A percentile compares a stretch with the other conserved stretches of the same genome.
phyloP scores from a whole-genome alignment of 805 yeast species.

The Candida jianshihensis region DNA sequence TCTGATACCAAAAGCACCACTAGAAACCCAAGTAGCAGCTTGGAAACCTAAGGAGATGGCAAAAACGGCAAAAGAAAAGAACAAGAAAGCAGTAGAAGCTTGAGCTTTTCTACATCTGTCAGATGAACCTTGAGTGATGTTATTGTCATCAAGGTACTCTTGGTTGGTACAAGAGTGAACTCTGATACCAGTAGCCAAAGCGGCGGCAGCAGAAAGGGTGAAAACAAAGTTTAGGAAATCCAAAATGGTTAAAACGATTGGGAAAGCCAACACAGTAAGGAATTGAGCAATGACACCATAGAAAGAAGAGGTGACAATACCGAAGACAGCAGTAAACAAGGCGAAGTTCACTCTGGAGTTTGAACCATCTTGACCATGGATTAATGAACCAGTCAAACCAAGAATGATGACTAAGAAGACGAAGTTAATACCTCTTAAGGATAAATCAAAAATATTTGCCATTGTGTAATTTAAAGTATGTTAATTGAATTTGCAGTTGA shows the following conservation, averaged over 20 bases:
- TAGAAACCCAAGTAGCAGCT: slow-evolving; percentile 44
- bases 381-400: slow-evolving; percentile 86
- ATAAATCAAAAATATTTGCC: slow-evolving; percentile 38
- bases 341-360: slow-evolving; percentile 82
- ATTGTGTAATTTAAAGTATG: too few relatives aligned
- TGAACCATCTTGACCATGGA: slow-evolving; percentile 50
- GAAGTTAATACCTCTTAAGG: slow-evolving; percentile 70
- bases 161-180: slow-evolving; percentile 78
- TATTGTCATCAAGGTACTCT: slow-evolving; percentile 56
- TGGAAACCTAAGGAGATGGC: slow-evolving; percentile 55
- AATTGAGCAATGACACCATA: slow-evolving; percentile 78
- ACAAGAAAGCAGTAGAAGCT: slow-evolving; percentile 74
- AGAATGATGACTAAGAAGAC: slow-evolving; percentile 69
- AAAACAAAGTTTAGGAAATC: slow-evolving; percentile 89
- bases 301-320: slow-evolving; percentile 69
- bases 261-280: slow-evolving; percentile 78
- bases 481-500: too few relatives aligned
- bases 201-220: slow-evolving; percentile 92
- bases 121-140: slow-evolving; percentile 63
- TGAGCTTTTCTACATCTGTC: slow-evolving; percentile 96
- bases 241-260: slow-evolving; percentile 61
- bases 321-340: slow-evolving; percentile 84
- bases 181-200: slow-evolving; percentile 85
- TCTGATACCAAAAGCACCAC: slow-evolving; percentile 51
- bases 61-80: slow-evolving; percentile 74